Conservation (phyloP, 257 asterid species). For the Solanum verrucosum region DNA sequence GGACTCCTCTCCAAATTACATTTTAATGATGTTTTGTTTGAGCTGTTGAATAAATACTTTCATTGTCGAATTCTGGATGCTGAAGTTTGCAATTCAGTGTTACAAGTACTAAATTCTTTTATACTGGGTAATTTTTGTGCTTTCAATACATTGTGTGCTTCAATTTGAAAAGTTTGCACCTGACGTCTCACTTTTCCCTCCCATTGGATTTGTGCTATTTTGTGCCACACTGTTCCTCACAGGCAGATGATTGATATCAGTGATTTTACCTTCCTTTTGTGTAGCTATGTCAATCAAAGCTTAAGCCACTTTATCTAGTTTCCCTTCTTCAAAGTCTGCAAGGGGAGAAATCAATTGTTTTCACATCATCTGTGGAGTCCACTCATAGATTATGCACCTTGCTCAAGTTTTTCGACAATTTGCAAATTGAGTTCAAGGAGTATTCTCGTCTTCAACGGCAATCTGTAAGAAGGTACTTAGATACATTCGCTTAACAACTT, state of each 20-base stretch:
- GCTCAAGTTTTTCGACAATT: conserved; percentile 51
- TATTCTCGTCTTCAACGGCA: conserved; percentile 85
- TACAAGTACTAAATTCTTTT: not conserved
- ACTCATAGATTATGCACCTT: conserved; percentile 70
- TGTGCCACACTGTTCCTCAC: not conserved
- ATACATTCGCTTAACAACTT: not conserved
- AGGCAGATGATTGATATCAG: not conserved
- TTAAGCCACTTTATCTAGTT: conserved; percentile 74
- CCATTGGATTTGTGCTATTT: not conserved
- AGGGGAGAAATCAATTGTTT: conserved; percentile 77
- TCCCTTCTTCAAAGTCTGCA: conserved; percentile 61
- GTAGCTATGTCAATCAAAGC: conserved; percentile 74
- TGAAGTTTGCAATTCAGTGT: not conserved
- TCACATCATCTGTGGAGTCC: conserved; percentile 84
- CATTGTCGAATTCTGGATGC: not conserved
- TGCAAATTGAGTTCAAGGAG: conserved; percentile 57
- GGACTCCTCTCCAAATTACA: not conserved
- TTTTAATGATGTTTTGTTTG: not conserved
- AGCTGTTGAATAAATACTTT: not conserved
- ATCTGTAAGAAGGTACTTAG: conserved; percentile 60
- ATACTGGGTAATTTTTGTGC: not conserved
- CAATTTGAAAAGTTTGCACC: not conserved
- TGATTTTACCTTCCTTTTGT: not conserved
- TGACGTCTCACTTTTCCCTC: not conserved
- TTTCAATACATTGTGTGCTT: not conserved